phyloP scores from a whole-genome alignment of 495 filamentous ascomycete genomes.

The Talaromyces liani region DNA sequence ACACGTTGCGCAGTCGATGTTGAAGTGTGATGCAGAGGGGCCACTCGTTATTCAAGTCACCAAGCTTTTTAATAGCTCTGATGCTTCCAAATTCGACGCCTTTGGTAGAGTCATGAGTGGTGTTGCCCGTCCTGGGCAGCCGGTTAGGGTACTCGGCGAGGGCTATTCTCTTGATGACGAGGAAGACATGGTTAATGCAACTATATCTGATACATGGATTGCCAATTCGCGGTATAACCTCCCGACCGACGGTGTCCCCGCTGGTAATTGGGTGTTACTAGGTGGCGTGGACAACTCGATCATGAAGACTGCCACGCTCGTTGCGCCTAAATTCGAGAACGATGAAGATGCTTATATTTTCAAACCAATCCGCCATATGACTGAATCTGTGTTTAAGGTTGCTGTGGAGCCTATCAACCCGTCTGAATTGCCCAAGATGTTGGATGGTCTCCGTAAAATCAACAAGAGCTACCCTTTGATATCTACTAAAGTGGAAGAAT shows the following conservation, averaged over 20 bases:
- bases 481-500: slow-evolving; percentile 95
- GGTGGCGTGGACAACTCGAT: slow-evolving; percentile 96
- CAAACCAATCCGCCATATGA: slow-evolving; percentile 87
- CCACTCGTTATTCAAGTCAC: slow-evolving; percentile 85
- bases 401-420: slow-evolving; percentile 98
- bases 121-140: slow-evolving; percentile 70
- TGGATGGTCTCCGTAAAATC: slow-evolving; percentile 91
- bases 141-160: slow-evolving; percentile 89
- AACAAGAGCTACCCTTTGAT: slow-evolving; percentile 96
- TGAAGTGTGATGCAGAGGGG: slow-evolving; percentile 78
- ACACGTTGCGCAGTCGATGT: slow-evolving; percentile 72
- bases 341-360: slow-evolving; percentile 93
- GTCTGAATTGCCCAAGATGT: slow-evolving; percentile 97
- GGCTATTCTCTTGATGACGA: slow-evolving; percentile 96
- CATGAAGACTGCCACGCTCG: slow-evolving; percentile 92
- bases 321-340: slow-evolving; percentile 72
- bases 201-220: slow-evolving; percentile 82
- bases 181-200: slow-evolving; percentile 93
- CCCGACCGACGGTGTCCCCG: slow-evolving; percentile 82
- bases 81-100: slow-evolving; percentile 80
- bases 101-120: slow-evolving; percentile 94
- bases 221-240: slow-evolving; percentile 93
- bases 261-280: slow-evolving; percentile 89
- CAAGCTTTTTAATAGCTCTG: slow-evolving; percentile 81
- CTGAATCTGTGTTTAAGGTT: slow-evolving; percentile 95